A percentile compares a stretch with the other conserved stretches of the same genome.
Evolutionary conservation across 2,329 filamentous ascomycete genomes (phyloP).

Genomic region (Cladosporium cucumerinum): DNA sequence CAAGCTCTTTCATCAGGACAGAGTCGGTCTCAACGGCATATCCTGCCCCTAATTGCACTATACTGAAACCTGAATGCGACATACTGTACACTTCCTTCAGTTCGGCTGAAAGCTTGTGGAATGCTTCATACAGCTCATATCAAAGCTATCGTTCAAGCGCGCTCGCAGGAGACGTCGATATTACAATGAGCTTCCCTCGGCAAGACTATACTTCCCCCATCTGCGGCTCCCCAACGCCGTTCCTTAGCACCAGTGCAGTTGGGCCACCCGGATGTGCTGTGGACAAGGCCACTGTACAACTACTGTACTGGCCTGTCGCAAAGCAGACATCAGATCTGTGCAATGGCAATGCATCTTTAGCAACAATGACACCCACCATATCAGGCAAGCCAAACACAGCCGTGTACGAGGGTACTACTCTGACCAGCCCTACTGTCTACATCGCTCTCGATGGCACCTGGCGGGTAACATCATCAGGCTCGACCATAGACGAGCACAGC

Average conservation of each 20-base stretch:
- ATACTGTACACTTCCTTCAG: conserved; percentile 6
- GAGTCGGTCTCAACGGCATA: conserved; percentile 3
- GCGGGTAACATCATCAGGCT: conserved; percentile 17
- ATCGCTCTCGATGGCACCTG: conserved; percentile 23
- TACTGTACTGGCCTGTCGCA: conserved; percentile 24
- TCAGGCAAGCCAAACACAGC: conserved; percentile 22
- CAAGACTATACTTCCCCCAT: not conserved
- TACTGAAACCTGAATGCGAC: conserved; percentile 21
- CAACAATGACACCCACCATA: conserved; percentile 21
- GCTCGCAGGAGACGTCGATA: not conserved
- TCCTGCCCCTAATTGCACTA: conserved; percentile 22
- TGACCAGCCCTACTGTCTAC: conserved; percentile 27
- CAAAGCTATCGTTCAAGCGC: not conserved
- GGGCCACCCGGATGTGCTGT: conserved; percentile 17
- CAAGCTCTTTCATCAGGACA: not conserved
- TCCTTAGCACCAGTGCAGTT: not conserved
- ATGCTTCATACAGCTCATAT: not conserved
- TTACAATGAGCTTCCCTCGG: not conserved
- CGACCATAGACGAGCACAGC: conserved; percentile 13
- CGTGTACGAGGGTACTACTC: conserved; percentile 20
- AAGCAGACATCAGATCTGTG: conserved; percentile 16
- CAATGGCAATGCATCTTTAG: conserved; percentile 15
- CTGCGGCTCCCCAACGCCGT: not conserved
- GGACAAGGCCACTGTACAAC: conserved; percentile 20
- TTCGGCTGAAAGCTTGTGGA: not conserved